Conservation (phyloP, 106 monocot species). For the Dioscorea zingiberensis region DNA sequence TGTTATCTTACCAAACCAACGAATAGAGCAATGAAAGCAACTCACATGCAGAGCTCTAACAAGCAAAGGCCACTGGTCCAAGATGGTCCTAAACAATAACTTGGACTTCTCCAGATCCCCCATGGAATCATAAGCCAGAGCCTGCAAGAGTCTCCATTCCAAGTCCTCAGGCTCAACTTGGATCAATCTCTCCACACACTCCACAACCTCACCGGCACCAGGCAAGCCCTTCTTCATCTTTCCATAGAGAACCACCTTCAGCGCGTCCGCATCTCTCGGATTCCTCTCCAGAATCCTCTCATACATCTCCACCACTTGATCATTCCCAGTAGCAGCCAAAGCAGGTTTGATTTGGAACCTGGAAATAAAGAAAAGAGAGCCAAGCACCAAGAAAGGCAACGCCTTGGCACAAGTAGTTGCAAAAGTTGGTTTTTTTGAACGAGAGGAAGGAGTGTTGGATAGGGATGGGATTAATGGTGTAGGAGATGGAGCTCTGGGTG, state of each 20-base stretch:
- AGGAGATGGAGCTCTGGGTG: neutral
- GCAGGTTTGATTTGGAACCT: slow-evolving; percentile 17
- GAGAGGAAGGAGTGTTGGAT: neutral
- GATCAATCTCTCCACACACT: slow-evolving; percentile 61
- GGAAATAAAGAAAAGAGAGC: slow-evolving; percentile 30
- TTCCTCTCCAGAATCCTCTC: slow-evolving; percentile 42
- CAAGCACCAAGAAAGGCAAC: slow-evolving; percentile 22
- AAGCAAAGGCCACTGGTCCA: slow-evolving; percentile 68
- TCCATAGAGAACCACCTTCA: slow-evolving; percentile 69
- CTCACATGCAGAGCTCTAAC: slow-evolving; percentile 80
- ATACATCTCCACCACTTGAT: slow-evolving; percentile 36
- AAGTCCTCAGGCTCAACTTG: slow-evolving; percentile 63
- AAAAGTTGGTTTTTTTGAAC: neutral
- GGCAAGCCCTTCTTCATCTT: slow-evolving; percentile 59
- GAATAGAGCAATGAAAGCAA: neutral
- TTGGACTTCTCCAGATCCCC: slow-evolving; percentile 68
- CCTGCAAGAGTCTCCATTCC: slow-evolving; percentile 78
- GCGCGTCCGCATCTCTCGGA: slow-evolving; percentile 45
- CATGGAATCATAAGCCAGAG: slow-evolving; percentile 64
- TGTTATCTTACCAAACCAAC: neutral
- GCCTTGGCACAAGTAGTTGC: slow-evolving; percentile 1
- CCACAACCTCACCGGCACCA: slow-evolving; percentile 35
- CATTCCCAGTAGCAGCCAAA: slow-evolving; percentile 16
- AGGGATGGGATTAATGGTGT: neutral
- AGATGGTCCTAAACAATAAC: slow-evolving; percentile 53